phyloP scores from a whole-genome alignment of 2,329 filamentous ascomycete species.

The Gremmenia infestans region DNA sequence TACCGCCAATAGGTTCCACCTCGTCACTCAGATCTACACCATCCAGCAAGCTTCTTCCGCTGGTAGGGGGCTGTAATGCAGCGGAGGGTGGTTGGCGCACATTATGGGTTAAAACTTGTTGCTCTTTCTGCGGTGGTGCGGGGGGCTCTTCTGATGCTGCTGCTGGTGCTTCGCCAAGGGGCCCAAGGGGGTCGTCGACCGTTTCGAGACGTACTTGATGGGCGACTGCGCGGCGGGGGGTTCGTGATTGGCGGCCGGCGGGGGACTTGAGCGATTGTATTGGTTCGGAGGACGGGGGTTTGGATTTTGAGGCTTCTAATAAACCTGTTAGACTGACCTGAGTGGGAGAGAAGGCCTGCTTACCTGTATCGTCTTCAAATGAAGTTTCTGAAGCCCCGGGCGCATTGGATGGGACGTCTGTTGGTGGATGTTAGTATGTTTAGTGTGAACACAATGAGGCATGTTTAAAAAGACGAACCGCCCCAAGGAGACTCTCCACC shows the following conservation, averaged over 20 bases:
- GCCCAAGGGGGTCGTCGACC: conserved; percentile 69
- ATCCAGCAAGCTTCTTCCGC: conserved; percentile 50
- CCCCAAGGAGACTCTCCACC: conserved; percentile 42
- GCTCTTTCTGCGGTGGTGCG: conserved; percentile 64
- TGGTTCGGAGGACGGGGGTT: conserved; percentile 15
- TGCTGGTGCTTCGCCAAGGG: conserved; percentile 47
- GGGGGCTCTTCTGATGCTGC: conserved; percentile 52
- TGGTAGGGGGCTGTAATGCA: conserved; percentile 42
- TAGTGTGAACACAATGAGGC: background rate
- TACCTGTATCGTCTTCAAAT: conserved; percentile 24
- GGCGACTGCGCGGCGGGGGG: conserved; percentile 58
- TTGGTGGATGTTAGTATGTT: conserved; percentile 11
- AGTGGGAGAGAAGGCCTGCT: background rate
- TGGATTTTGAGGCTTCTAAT: conserved; percentile 21
- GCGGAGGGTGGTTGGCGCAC: conserved; percentile 35
- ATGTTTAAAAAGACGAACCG: conserved; percentile 31
- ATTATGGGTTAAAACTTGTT: conserved; percentile 51
- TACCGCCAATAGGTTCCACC: conserved; percentile 36
- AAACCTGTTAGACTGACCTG: conserved; percentile 3
- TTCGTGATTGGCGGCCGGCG: conserved; percentile 29
- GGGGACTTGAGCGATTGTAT: conserved; percentile 27
- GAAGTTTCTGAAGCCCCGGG: conserved; percentile 23
- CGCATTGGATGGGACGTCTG: conserved; percentile 38
- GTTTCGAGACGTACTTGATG: conserved; percentile 75
- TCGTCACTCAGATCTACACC: conserved; percentile 69